A percentile compares a stretch with the other conserved stretches of the same genome.
Evolutionary conservation across 2,329 filamentous ascomycete species (phyloP).

Genomic region (Phialophora expanda): DNA sequence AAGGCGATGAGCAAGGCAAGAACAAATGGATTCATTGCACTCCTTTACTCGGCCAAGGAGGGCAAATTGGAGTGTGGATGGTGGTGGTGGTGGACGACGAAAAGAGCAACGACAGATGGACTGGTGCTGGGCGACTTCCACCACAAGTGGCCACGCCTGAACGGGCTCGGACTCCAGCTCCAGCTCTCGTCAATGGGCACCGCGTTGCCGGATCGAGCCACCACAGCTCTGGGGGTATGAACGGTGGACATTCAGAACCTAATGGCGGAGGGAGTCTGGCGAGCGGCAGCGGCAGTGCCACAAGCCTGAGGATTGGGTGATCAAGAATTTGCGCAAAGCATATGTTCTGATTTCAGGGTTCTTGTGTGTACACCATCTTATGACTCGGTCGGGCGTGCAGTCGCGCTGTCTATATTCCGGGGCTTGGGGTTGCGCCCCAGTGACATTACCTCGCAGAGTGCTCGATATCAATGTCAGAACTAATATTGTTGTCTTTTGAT

Average conservation of each 20-base stretch:
- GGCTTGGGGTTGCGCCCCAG: neutral
- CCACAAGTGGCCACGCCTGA: conserved; percentile 29
- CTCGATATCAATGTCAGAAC: neutral
- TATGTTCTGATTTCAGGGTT: neutral
- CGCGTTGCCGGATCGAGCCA: conserved; percentile 15
- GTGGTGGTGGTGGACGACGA: conserved; percentile 74
- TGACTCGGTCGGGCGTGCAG: neutral
- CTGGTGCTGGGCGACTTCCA: conserved; percentile 26
- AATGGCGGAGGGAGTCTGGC: conserved; percentile 26
- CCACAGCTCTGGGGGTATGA: conserved; percentile 14
- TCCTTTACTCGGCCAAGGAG: conserved; percentile 69
- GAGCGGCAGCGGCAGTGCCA: conserved; percentile 28
- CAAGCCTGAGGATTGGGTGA: conserved; percentile 33
- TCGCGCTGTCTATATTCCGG: neutral
- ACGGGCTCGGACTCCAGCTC: conserved; percentile 20
- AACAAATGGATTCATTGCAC: conserved; percentile 79
- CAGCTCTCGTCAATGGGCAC: conserved; percentile 16
- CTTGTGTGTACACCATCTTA: neutral
- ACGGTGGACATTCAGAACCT: conserved; percentile 13
- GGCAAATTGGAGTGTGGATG: conserved; percentile 78
- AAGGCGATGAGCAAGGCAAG: conserved; percentile 59
- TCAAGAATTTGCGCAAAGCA: neutral
- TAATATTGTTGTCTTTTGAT: neutral
- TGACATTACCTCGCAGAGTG: neutral
- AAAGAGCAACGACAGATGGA: conserved; percentile 26